Evolutionary conservation across 78 protist genomes (phyloP).

Genomic region (Planoprotostelium fungivorum): DNA sequence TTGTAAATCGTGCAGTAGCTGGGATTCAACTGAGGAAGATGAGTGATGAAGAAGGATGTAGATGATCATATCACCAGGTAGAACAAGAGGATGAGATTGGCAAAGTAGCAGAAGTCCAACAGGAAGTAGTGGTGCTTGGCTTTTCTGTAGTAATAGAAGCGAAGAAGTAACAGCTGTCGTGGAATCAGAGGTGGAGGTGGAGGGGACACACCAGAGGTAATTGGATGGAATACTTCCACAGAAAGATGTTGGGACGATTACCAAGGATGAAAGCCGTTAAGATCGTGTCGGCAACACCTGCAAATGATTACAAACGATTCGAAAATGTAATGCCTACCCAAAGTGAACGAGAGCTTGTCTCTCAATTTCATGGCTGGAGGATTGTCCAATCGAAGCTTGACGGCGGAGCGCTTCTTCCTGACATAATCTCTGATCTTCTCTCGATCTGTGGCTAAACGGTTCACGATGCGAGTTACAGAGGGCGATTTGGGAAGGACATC

Average conservation of each 20-base stretch:
- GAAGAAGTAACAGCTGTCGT: constrained; percentile 5
- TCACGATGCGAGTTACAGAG: neutral
- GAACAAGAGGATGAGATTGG: constrained; percentile 40
- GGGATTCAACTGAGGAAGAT: neutral
- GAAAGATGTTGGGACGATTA: neutral
- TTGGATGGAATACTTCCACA: neutral
- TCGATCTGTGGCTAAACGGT: neutral
- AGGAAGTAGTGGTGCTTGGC: constrained; percentile 53
- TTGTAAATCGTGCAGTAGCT: neutral
- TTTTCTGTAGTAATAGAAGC: constrained; percentile 20
- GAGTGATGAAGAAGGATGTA: neutral
- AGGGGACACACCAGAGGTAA: neutral
- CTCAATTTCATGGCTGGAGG: neutral
- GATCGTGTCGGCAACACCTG: neutral
- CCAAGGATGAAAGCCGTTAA: neutral
- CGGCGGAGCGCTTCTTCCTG: neutral
- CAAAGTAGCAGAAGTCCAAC: constrained; percentile 66
- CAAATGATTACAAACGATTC: neutral
- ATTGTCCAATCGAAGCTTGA: neutral
- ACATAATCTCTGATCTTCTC: neutral
- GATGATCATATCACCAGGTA: constrained; percentile 9
- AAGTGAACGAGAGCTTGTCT: neutral
- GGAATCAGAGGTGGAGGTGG: neutral
- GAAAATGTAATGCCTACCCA: neutral
- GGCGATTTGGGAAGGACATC: neutral